Evolutionary conservation across 208 protist genomes (phyloP), one percentile per base, ranked within the genome.

Genomic region (Acanthamoeba healyi): DNA sequence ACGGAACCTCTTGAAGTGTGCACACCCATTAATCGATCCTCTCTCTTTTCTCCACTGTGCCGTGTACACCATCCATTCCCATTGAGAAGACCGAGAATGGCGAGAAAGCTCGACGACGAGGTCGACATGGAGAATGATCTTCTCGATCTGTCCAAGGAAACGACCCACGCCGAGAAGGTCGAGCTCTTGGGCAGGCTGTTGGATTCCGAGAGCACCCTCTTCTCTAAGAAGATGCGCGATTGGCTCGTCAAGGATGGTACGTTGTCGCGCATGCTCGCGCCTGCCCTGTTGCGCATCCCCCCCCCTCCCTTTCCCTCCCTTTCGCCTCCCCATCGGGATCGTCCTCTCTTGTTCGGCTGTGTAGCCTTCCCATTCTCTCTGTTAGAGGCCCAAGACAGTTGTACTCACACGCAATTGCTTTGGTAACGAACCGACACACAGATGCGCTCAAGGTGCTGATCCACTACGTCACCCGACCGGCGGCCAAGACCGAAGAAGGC

Each of bases 211-310:
- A 82, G 63, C 44, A 82, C 88, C 67, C 88, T 93, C 32, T 82
- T 93, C 67, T 93, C 88, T 29, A 93, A 81, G 67, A 93, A 93
- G n/a, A 93, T 93, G 88, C 61, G 88, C 17, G 88, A 93, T 93
- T 93, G 88, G 88, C 88, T 93, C 32, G 58, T 93, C 5, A 93
- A 93, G 67, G 63, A 74, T 26, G 88, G 88, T 82, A 82, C 61
- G 22, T 5, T 42, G 14, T 49, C n/a, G n/a, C n/a, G 19, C 36
- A 19, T 49, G 40, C 34, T 24, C 72, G 15, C 26, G 14, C 36
- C 26, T 6, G 38, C 40, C 38, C 6, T 15, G 36, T 42, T 81
- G 14, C 26, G 38, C 36, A n/a, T n/a, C 7, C 19, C 19, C 38
- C 19, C 44, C 5, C 34, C 6, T 7, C 26, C 49, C 7, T 44